phyloP scores from a whole-genome alignment of 2,329 filamentous ascomycete genomes.

The Periconia sp. region DNA sequence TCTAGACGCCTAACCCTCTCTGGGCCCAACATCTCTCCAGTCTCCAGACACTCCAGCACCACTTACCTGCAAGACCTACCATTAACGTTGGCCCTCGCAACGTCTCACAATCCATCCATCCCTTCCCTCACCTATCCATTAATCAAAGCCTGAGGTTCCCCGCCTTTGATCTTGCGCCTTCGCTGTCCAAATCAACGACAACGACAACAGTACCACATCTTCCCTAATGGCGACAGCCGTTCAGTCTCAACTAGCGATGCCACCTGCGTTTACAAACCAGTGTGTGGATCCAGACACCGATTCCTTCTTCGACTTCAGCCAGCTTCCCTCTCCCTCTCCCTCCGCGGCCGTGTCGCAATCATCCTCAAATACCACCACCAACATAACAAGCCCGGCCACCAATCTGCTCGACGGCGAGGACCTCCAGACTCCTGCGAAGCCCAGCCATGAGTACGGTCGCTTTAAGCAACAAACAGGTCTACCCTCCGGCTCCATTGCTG shows the following conservation, averaged over 20 bases:
- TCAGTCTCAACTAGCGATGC: conserved; percentile 39
- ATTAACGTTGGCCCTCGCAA: neutral
- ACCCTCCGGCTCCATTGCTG: conserved; percentile 79
- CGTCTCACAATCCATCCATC: neutral
- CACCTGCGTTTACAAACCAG: conserved; percentile 37
- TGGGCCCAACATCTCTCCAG: conserved; percentile 15
- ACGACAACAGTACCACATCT: conserved; percentile 3
- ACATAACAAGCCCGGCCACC: conserved; percentile 58
- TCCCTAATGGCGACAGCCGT: conserved; percentile 39
- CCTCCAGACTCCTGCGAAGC: conserved; percentile 68
- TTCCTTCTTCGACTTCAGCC: conserved; percentile 58
- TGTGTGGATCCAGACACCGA: conserved; percentile 46
- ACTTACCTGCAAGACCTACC: conserved; percentile 21
- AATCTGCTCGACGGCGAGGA: conserved; percentile 51
- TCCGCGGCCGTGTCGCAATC: conserved; percentile 49
- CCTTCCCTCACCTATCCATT: neutral
- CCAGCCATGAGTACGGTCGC: conserved; percentile 92
- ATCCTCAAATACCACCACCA: conserved; percentile 55
- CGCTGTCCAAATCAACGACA: conserved; percentile 1
- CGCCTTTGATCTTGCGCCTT: conserved; percentile 10
- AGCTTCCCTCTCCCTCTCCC: conserved; percentile 62
- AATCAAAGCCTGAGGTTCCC: conserved; percentile 29
- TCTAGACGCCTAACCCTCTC: conserved; percentile 26
- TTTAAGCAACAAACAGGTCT: conserved; percentile 96
- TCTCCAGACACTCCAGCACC: conserved; percentile 12